Evolutionary conservation across 2,329 filamentous ascomycete genomes (phyloP), one percentile per base, ranked within the genome.

Genomic region (Stagonosporopsis chrysanthemi): DNA sequence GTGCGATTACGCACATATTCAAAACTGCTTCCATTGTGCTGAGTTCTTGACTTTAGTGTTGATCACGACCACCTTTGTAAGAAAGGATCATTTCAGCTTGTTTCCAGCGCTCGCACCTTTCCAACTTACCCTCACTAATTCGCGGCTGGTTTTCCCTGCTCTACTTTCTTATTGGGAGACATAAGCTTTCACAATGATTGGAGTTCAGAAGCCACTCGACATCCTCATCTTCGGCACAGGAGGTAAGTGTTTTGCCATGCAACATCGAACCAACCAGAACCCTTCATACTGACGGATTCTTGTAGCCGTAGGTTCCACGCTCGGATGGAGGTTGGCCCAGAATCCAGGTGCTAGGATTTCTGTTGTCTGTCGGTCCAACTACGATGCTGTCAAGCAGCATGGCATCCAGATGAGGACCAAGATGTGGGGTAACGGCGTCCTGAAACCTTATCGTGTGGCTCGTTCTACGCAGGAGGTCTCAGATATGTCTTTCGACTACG

Each of bases 331-430:
- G 15, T 23, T 57, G 14, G 54, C 54, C 17, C 54, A 57, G n/a
- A 52, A 48, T 19, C 29, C 28, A 19, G 12, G 29, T 14, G 28
- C 26, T 17, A 52, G 54, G 22, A 35, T 57, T 9, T 57, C 54
- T 9, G 54, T 52, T 23, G 54, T 52, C 15, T 57, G 54, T 43
- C 54, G 54, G 1, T 57, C 54, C 6, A 57, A 57, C 28, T 57
- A 57, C 26, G 54, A 57, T 15, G 36, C 36, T 14, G 43, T 47
- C 19, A 52, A 47, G 22, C 26, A 31, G 7, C 47, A 42, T 14
- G 54, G 54, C 0, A 14, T 57, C 23, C 47, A 40, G 17, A 52
- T 57, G 54, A 52, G 23, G 3, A 57, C 54, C 6, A 46, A 42
- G 6, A 42, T 57, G 23, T 57, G 54, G 54, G 54, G 54, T 6